phyloP scores from a whole-genome alignment of 2,329 filamentous ascomycete genomes.

The Nothomitra cinnamomea region DNA sequence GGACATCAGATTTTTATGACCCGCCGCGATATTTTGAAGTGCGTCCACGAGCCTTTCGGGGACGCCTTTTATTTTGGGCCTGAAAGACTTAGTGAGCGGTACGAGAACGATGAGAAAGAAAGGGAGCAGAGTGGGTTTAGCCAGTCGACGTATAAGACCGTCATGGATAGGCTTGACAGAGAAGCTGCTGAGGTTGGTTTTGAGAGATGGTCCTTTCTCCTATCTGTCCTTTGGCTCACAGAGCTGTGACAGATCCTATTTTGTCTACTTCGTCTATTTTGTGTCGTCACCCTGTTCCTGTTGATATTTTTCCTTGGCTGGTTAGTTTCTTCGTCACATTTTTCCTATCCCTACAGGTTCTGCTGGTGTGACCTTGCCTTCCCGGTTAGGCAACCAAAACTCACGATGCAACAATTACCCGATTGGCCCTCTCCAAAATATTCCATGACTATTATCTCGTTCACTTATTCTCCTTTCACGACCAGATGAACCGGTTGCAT shows the following conservation, averaged over 20 bases:
- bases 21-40: constrained; percentile 60
- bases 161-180: constrained; percentile 58
- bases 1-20: constrained; percentile 79
- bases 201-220: too few relatives aligned
- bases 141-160: constrained; percentile 54
- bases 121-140: constrained; percentile 44
- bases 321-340: constrained; percentile 9
- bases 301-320: constrained; percentile 4
- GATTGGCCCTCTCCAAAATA: too few relatives aligned
- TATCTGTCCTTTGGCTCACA: constrained; percentile 14
- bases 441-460: too few relatives aligned
- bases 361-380: constrained; percentile 9
- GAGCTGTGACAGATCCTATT: constrained; percentile 7
- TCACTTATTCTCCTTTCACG: too few relatives aligned
- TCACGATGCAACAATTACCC: too few relatives aligned
- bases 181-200: constrained; percentile 56
- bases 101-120: constrained; percentile 46
- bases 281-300: constrained; percentile 1
- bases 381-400: too few relatives aligned
- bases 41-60: constrained; percentile 89
- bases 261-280: constrained; percentile 7
- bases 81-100: constrained; percentile 67
- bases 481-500: too few relatives aligned
- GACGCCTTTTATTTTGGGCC: constrained; percentile 95
- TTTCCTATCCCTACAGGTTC: constrained; percentile 4